phyloP scores from a whole-genome alignment of 2,329 filamentous ascomycete species.

The Helotiales sp. region DNA sequence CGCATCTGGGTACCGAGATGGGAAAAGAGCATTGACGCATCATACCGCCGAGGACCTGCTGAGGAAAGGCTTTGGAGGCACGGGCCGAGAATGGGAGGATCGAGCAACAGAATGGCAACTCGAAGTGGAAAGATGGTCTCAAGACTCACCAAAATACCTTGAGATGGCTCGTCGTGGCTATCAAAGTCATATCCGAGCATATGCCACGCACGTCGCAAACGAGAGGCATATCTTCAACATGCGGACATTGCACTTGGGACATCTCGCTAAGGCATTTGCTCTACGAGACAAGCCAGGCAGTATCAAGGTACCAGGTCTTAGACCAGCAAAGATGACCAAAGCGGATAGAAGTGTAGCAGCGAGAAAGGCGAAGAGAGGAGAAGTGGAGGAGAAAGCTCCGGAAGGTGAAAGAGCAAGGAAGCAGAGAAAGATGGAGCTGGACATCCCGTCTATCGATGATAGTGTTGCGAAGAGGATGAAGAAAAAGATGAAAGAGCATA shows the following conservation, averaged over 20 bases:
- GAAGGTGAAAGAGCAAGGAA: constrained; percentile 36
- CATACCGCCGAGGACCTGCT: constrained; percentile 66
- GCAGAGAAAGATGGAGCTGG: constrained; percentile 39
- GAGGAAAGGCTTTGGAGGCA: constrained; percentile 60
- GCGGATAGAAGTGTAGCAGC: constrained; percentile 41
- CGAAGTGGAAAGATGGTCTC: constrained; percentile 63
- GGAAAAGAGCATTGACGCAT: constrained; percentile 66
- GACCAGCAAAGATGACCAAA: constrained; percentile 44
- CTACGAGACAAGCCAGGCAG: constrained; percentile 84
- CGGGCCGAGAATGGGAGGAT: constrained; percentile 59
- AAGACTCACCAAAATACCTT: constrained; percentile 66
- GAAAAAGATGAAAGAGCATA: constrained; percentile 59
- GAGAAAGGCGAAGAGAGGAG: constrained; percentile 37
- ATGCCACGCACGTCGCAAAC: constrained; percentile 86
- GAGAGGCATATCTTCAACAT: constrained; percentile 91
- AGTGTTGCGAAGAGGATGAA: constrained; percentile 64
- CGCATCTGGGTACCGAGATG: constrained; percentile 38
- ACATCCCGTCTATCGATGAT: constrained; percentile 45
- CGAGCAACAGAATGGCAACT: constrained; percentile 68
- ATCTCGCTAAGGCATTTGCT: constrained; percentile 91
- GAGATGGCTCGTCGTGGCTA: constrained; percentile 83
- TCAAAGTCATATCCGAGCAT: constrained; percentile 90
- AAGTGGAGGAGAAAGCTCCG: constrained; percentile 37
- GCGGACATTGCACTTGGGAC: constrained; percentile 84
- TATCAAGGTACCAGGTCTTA: constrained; percentile 58